phyloP scores from a whole-genome alignment of 257 asterid species.

The Verbena officinalis region DNA sequence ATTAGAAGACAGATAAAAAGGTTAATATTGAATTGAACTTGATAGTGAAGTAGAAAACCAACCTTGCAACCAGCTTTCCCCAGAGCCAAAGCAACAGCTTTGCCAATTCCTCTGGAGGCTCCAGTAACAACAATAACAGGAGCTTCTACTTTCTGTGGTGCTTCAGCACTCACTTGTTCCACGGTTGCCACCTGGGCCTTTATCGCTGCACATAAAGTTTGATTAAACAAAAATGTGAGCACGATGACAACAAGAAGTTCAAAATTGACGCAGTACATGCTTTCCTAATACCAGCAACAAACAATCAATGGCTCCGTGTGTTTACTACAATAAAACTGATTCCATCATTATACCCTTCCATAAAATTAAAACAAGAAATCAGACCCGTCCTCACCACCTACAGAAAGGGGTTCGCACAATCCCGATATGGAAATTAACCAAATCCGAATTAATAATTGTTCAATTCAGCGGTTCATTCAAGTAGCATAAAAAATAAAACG shows the following conservation, averaged over 20 bases:
- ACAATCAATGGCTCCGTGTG: background rate
- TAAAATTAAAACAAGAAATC: conserved; percentile 17
- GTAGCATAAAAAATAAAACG: background rate
- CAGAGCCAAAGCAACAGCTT: conserved; percentile 84
- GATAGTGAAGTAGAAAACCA: background rate
- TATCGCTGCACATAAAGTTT: conserved; percentile 48
- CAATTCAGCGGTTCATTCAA: background rate
- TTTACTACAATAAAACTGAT: background rate
- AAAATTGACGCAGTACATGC: background rate
- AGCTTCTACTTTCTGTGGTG: conserved; percentile 61
- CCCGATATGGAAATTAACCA: background rate
- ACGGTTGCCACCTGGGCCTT: conserved; percentile 71
- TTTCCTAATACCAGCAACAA: conserved; percentile 1
- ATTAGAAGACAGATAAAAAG: background rate
- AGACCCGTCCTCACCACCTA: background rate
- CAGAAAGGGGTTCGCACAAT: background rate
- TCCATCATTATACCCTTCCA: background rate
- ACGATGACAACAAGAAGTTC: background rate
- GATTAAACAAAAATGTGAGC: background rate
- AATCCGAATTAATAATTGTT: background rate
- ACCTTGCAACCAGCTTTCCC: conserved; percentile 99
- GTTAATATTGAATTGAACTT: background rate
- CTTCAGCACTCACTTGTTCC: conserved; percentile 54
- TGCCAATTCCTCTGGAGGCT: conserved; percentile 97
- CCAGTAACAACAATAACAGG: conserved; percentile 92